Percentiles rank a stretch among this genome's conserved stretches.
Evolutionary conservation across 176 grass and related monocot genomes (phyloP).

Genomic region (Dactylis glomerata): DNA sequence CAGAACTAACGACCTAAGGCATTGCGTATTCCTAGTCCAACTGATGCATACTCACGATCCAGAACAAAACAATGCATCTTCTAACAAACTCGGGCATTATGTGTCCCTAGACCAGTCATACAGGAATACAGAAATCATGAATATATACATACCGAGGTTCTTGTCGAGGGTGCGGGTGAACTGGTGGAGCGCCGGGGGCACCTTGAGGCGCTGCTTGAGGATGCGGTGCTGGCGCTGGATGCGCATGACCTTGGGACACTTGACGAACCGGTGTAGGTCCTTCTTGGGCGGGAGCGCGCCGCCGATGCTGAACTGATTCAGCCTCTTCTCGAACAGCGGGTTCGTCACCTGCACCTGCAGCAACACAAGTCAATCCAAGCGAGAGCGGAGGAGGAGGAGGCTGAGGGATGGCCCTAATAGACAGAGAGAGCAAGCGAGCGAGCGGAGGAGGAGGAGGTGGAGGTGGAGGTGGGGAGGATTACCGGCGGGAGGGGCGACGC

Average conservation of each 20-base stretch:
- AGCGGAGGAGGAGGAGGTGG: too few species aligned
- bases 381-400: too few species aligned
- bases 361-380: too few species aligned
- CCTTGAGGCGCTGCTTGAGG: slow-evolving; percentile 94
- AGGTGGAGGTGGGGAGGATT: too few species aligned
- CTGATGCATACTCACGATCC: too few species aligned
- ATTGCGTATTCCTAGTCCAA: too few species aligned
- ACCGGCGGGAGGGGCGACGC: too few species aligned
- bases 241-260: slow-evolving; percentile 91
- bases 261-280: slow-evolving; percentile 78
- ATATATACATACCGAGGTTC: slow-evolving; percentile 67
- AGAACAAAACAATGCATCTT: background rate
- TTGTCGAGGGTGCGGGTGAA: slow-evolving; percentile 93
- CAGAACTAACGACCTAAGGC: background rate
- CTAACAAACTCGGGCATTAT: too few species aligned
- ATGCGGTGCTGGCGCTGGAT: slow-evolving; percentile 92
- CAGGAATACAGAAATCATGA: background rate
- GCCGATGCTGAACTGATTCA: slow-evolving; percentile 85
- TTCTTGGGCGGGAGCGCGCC: slow-evolving; percentile 82
- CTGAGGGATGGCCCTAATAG: too few species aligned
- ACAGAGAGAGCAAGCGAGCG: too few species aligned
- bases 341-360: slow-evolving; percentile 66
- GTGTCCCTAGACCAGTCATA: background rate
- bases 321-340: slow-evolving; percentile 89
- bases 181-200: slow-evolving; percentile 84